phyloP scores from a whole-genome alignment of 176 grass and related monocot genomes.

The Bromus sterilis region DNA sequence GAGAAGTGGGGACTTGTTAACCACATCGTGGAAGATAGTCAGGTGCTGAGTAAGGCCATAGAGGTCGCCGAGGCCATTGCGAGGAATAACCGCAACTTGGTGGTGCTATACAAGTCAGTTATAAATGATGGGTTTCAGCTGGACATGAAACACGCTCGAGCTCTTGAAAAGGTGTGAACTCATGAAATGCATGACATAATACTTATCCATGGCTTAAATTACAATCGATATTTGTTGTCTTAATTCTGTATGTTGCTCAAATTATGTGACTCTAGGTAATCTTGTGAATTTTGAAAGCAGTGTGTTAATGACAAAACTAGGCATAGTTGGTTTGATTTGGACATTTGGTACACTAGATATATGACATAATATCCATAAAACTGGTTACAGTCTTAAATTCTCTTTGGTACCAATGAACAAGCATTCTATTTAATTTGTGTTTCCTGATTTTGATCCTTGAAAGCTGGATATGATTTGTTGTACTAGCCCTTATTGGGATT shows the following conservation, averaged over 20 bases:
- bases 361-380: neutral
- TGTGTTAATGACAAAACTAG: neutral
- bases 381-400: neutral
- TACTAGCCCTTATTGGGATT: neutral
- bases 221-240: neutral
- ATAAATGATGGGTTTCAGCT: constrained; percentile 86
- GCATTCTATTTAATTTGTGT: neutral
- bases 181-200: neutral
- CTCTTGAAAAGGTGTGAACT: constrained; percentile 63
- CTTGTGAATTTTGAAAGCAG: neutral
- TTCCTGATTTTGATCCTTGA: neutral
- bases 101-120: constrained; percentile 74
- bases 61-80: constrained; percentile 56
- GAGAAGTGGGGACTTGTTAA: constrained; percentile 94
- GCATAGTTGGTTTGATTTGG: neutral
- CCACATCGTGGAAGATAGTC: constrained; percentile 55
- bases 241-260: neutral
- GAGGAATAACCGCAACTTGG: constrained; percentile 69
- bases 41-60: constrained; percentile 66
- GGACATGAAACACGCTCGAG: constrained; percentile 52
- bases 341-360: neutral
- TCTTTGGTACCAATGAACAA: neutral
- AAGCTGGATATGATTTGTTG: neutral
- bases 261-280: neutral
- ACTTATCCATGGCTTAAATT: neutral